Conservation (phyloP, 139 green algal genomes). For the Coccomyxa sp. region DNA sequence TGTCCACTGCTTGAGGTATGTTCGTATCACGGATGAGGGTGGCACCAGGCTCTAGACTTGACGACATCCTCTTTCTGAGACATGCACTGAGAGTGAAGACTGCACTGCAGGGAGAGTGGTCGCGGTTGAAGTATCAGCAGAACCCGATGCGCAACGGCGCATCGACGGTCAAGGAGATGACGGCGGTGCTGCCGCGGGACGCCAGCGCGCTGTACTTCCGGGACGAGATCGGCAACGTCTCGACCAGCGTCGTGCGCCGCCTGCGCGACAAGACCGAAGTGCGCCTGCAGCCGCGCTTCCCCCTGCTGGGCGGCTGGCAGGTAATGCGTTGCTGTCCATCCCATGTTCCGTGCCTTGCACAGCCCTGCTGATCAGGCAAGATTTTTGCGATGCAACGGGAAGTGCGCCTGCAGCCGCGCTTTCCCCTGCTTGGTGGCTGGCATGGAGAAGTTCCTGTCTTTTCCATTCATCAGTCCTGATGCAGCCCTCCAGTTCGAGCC, state of each 20-base stretch:
- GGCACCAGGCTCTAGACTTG: too few species aligned
- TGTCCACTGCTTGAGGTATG: too few species aligned
- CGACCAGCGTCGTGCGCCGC: conserved; percentile 44
- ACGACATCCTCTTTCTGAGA: too few species aligned
- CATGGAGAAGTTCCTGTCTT: conserved; percentile 35
- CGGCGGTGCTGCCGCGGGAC: conserved; percentile 45
- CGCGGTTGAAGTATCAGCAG: conserved; percentile 46
- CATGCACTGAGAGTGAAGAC: too few species aligned
- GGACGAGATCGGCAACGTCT: conserved; percentile 91
- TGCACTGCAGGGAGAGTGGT: conserved; percentile 45
- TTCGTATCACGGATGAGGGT: too few species aligned
- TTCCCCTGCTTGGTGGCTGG: conserved; percentile 86
- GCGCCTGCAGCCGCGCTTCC: conserved; percentile 69
- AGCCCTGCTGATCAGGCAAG: background rate
- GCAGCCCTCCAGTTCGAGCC: background rate
- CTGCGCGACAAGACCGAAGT: conserved; percentile 22
- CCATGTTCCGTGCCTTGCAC: too few species aligned
- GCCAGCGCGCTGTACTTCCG: conserved; percentile 75
- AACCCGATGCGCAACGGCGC: conserved; percentile 7
- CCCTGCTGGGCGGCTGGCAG: conserved; percentile 84
- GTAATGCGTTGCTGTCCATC: too few species aligned
- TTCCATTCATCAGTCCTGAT: too few species aligned
- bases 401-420: conserved; percentile 67
- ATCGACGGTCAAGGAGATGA: conserved; percentile 39
- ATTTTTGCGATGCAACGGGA: too few species aligned